Percentiles rank a stretch among this genome's conserved stretches.
These are phyloP conservation scores for Fusarium concolor DNA, from an alignment of 2,329 filamentous ascomycete genomes.

Conservation along the genomic window DNA sequence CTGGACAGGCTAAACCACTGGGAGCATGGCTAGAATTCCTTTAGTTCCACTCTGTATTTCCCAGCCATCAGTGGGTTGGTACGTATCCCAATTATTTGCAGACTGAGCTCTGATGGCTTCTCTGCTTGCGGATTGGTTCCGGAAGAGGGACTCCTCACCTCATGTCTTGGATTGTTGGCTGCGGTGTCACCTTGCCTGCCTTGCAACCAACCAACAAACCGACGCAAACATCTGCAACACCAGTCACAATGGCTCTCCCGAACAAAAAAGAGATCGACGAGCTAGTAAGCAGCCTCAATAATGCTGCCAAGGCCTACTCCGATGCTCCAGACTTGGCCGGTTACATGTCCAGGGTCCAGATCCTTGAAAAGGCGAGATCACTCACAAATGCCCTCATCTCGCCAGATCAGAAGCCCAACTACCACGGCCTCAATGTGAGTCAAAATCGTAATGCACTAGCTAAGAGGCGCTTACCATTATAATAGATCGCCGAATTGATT, in stretches of 20 bases:
- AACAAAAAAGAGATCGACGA: slow-evolving; percentile 36
- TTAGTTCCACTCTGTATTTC: not conserved
- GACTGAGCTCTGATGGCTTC: slow-evolving; percentile 10
- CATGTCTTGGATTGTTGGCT: not conserved
- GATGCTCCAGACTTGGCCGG: slow-evolving; percentile 41
- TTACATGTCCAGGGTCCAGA: slow-evolving; percentile 44
- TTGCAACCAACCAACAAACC: not conserved
- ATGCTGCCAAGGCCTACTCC: slow-evolving; percentile 39
- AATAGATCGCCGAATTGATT: slow-evolving; percentile 48
- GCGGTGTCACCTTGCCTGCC: not conserved
- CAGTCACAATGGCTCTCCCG: slow-evolving; percentile 27
- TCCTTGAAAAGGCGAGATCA: slow-evolving; percentile 46
- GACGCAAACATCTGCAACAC: not conserved
- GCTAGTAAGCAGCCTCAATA: slow-evolving; percentile 35
- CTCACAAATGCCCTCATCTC: slow-evolving; percentile 45
- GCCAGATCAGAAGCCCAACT: slow-evolving; percentile 48
- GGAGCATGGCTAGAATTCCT: not conserved
- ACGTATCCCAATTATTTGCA: not conserved
- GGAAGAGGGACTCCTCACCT: too few species aligned
- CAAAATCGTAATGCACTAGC: not conserved
- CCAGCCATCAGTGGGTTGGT: not conserved
- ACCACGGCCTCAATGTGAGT: slow-evolving; percentile 50
- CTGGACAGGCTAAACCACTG: slow-evolving; percentile 2
- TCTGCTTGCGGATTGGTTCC: not conserved
- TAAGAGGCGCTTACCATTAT: not conserved